phyloP scores from a whole-genome alignment of 2,329 filamentous ascomycete species.

The Trichoderma sp. region DNA sequence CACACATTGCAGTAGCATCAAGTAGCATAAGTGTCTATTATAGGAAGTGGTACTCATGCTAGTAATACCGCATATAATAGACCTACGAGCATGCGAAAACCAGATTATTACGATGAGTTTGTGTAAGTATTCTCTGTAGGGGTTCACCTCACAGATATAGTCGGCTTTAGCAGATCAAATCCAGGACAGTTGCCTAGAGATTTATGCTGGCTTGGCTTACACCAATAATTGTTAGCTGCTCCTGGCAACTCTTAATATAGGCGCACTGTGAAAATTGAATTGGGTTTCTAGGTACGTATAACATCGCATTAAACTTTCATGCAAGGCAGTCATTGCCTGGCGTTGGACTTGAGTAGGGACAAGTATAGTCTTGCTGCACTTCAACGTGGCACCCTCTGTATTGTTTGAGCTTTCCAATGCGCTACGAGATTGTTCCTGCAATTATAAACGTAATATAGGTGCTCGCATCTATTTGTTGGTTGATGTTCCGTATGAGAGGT shows the following conservation, averaged over 20 bases:
- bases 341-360: too few species aligned
- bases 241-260: background rate
- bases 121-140: background rate
- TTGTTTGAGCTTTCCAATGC: background rate
- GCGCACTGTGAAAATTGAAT: background rate
- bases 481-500: too few species aligned
- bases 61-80: too few species aligned
- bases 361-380: background rate
- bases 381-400: background rate
- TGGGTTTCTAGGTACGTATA: background rate
- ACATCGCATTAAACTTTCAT: background rate
- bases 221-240: background rate
- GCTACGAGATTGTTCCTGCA: background rate
- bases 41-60: too few species aligned
- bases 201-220: background rate
- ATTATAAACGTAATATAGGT: background rate
- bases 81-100: too few species aligned
- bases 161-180: background rate
- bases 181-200: background rate
- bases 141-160: background rate
- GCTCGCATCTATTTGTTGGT: background rate
- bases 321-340: background rate
- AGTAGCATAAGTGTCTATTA: background rate
- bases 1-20: background rate
- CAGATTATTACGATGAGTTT: too few species aligned